Percentiles rank a stretch among this genome's conserved stretches.
These are phyloP conservation scores for grape (Vitis vinifera) DNA, from an alignment of 164 flowering plant genomes.

Conservation along the genomic window ASM3070453v1 NC_081812.1:15776501-15777000, in stretches of 20 bases:
- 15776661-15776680: too few species aligned
- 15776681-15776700: too few species aligned
- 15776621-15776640: not conserved
- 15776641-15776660: not conserved
- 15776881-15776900: not conserved
- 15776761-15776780: too few species aligned
- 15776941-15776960: not conserved
- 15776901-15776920: not conserved
- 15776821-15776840: too few species aligned
- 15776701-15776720: too few species aligned
- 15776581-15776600: not conserved
- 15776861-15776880: not conserved
- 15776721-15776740: too few species aligned
- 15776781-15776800: too few species aligned
- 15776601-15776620: not conserved
- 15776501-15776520: constrained; percentile 70
- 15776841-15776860: not conserved
- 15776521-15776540: constrained; percentile 64
- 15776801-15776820: too few species aligned
- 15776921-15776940: not conserved
- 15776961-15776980: not conserved
- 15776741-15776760: too few species aligned
- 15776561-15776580: not conserved
- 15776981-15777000: not conserved
- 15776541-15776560: constrained; percentile 72